These are phyloP conservation scores for Ustilago xerochloae DNA, from an alignment of 1,284 basidiomycete genomes.

Conservation along the genomic window DNA sequence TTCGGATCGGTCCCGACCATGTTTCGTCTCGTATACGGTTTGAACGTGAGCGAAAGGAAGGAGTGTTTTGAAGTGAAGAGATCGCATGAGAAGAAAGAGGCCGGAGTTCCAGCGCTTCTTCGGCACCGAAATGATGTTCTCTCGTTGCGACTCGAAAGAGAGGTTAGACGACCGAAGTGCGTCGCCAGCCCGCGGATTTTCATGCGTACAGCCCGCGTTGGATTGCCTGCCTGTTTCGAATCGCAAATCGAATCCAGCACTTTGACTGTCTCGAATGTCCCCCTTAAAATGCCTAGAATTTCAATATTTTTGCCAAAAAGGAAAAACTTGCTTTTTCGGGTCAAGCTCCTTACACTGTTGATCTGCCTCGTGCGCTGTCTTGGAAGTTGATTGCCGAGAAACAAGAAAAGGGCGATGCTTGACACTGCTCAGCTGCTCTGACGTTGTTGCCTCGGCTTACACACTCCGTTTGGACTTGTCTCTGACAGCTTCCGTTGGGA, in stretches of 20 bases:
- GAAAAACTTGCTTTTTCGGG: background rate
- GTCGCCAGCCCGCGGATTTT: background rate
- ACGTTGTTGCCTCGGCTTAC: background rate
- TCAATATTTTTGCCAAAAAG: background rate
- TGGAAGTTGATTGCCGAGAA: background rate
- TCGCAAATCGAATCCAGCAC: background rate
- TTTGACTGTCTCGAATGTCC: background rate
- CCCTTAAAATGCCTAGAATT: too few relatives aligned
- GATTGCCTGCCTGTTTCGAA: background rate
- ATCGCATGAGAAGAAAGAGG: background rate
- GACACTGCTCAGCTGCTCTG: background rate
- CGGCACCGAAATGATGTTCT: background rate
- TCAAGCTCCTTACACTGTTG: background rate
- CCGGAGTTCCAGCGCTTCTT: constrained; percentile 3
- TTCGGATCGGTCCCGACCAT: constrained; percentile 1
- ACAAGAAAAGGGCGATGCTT: background rate
- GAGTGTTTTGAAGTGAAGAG: background rate
- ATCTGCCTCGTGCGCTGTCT: too few relatives aligned
- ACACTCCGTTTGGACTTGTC: constrained; percentile 1
- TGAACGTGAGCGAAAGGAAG: background rate
- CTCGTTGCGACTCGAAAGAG: background rate
- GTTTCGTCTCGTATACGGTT: background rate
- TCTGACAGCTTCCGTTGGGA: background rate
- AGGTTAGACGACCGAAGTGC: background rate
- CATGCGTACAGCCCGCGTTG: background rate